These are phyloP conservation scores for Scedosporium aurantiacum DNA, from an alignment of 2,329 filamentous ascomycete species.

Conservation along the genomic window DNA sequence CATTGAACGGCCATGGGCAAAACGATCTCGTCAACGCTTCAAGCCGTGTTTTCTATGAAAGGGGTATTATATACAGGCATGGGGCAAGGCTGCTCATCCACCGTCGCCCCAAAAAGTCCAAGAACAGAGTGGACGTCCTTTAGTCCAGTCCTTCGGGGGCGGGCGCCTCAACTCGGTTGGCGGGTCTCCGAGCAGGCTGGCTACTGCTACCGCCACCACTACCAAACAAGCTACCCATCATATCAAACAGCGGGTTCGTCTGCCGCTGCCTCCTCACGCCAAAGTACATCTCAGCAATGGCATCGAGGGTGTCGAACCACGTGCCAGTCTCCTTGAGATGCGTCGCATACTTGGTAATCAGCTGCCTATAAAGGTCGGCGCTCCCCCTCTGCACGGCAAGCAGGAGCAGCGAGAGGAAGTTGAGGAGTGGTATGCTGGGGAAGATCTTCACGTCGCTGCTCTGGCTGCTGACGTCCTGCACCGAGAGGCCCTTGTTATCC, in stretches of 20 bases:
- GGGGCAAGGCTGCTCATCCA: background rate
- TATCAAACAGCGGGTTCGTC: conserved; percentile 88
- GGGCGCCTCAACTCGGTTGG: conserved; percentile 35
- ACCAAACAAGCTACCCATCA: conserved; percentile 94
- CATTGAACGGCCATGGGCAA: background rate
- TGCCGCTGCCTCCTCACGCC: conserved; percentile 78
- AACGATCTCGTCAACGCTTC: background rate
- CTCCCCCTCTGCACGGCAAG: conserved; percentile 71
- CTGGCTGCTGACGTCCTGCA: conserved; percentile 70
- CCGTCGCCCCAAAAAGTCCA: background rate
- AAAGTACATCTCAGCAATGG: conserved; percentile 96
- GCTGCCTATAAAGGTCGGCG: conserved; percentile 68
- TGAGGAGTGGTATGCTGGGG: conserved; percentile 83
- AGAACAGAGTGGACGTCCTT: background rate
- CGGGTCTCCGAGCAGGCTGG: conserved; percentile 21
- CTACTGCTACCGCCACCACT: conserved; percentile 27
- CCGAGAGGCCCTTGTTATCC: conserved; percentile 44
- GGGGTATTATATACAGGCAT: conserved; percentile 3
- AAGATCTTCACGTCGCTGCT: conserved; percentile 70
- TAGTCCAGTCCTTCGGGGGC: conserved; percentile 51
- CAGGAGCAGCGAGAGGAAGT: conserved; percentile 80
- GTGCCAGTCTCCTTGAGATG: conserved; percentile 66
- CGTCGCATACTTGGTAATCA: conserved; percentile 68
- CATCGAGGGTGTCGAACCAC: conserved; percentile 75
- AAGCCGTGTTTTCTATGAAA: background rate